Evolutionary conservation across 2,329 filamentous ascomycete genomes (phyloP).

Genomic region (Phaeosphaeriaceae sp.): DNA sequence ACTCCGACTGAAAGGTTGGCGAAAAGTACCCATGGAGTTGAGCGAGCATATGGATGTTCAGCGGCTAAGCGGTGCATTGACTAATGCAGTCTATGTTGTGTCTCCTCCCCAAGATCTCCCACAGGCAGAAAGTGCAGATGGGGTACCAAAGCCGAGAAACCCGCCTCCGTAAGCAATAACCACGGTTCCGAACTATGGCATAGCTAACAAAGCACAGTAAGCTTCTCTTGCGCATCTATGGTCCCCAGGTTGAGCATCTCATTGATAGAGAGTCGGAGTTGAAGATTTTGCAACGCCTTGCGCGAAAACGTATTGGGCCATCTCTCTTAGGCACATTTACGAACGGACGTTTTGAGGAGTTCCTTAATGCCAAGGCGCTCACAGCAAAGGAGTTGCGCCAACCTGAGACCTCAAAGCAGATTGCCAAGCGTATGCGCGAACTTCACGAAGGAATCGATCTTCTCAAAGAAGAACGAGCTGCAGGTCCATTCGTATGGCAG

Average conservation of each 20-base stretch:
- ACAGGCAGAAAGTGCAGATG: conserved; percentile 47
- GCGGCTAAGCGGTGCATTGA: conserved; percentile 86
- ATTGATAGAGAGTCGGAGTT: conserved; percentile 94
- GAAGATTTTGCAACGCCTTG: conserved; percentile 81
- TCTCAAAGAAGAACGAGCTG: conserved; percentile 75
- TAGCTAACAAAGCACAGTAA: conserved; percentile 59
- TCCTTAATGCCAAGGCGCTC: conserved; percentile 82
- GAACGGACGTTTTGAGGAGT: conserved; percentile 96
- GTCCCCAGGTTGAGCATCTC: conserved; percentile 91
- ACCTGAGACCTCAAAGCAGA: conserved; percentile 84
- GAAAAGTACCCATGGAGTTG: conserved; percentile 74
- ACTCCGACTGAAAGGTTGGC: conserved; percentile 88
- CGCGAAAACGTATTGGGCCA: conserved; percentile 91
- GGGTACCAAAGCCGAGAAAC: conserved; percentile 49
- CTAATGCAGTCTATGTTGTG: conserved; percentile 96
- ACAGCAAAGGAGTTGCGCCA: conserved; percentile 78
- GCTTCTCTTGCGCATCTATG: conserved; percentile 88
- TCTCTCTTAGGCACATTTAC: conserved; percentile 88
- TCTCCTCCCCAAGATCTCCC: conserved; percentile 73
- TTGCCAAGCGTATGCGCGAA: conserved; percentile 97
- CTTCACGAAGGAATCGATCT: conserved; percentile 93
- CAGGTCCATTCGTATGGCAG: conserved; percentile 82
- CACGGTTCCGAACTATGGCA: neutral
- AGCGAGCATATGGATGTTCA: conserved; percentile 73
- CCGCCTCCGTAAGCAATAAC: conserved; percentile 58